Conservation (phyloP, 495 filamentous ascomycete species). For the Glutinoglossum americanum region DNA sequence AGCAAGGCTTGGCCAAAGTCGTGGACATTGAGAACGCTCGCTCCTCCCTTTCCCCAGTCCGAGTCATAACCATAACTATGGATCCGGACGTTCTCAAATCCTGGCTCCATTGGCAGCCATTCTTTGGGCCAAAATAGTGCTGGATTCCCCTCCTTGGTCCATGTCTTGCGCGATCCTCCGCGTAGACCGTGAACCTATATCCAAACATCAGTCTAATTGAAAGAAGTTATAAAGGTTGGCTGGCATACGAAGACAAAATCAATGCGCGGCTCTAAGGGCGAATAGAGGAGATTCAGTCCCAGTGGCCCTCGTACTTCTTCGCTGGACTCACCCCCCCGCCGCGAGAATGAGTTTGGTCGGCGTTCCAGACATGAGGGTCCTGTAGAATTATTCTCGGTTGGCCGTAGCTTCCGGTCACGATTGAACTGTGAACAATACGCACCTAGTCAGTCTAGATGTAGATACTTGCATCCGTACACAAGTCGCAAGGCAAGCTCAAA, state of each 20-base stretch:
- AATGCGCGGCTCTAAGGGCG: background rate
- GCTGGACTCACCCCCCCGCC: background rate
- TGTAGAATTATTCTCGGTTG: too few species aligned
- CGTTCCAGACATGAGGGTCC: too few species aligned
- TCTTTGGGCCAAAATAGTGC: constrained; percentile 14
- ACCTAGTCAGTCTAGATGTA: too few species aligned
- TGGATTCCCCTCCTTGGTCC: constrained; percentile 8
- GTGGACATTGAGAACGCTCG: constrained; percentile 10
- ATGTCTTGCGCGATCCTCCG: constrained; percentile 13
- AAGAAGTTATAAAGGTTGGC: too few species aligned
- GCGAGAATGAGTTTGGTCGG: too few species aligned
- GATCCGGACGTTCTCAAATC: constrained; percentile 12
- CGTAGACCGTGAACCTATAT: constrained; percentile 10
- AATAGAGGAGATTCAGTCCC: background rate
- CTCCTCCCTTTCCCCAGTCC: constrained; percentile 9
- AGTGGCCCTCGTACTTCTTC: background rate
- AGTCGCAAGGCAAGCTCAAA: too few species aligned
- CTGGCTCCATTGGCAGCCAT: constrained; percentile 15
- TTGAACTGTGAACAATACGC: too few species aligned
- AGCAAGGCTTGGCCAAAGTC: constrained; percentile 14
- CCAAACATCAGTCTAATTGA: background rate
- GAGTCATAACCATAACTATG: constrained; percentile 16
- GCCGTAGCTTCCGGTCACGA: too few species aligned
- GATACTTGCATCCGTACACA: too few species aligned
- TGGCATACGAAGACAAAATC: background rate